These are phyloP conservation scores for Kitagawia praeruptora DNA, from an alignment of 129 eudicot genomes.

Conservation along the genomic window DNA sequence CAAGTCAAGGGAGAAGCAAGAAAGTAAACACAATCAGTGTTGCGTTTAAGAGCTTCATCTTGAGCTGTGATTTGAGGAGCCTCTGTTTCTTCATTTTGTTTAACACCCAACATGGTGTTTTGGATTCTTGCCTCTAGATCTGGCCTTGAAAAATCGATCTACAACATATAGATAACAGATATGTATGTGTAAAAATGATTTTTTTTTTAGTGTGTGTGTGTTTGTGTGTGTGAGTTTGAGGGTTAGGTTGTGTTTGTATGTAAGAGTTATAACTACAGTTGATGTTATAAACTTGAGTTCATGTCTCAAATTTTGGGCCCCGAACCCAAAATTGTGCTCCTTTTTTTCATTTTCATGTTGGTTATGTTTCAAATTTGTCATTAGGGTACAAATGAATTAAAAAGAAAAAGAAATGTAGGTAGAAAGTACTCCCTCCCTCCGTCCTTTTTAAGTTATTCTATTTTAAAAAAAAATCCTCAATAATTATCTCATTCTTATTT, in stretches of 20 bases:
- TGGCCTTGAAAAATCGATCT: neutral
- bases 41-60: conserved; percentile 70
- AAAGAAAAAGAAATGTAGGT: too few species aligned
- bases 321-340: neutral
- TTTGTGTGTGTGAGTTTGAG: neutral
- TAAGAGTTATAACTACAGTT: neutral
- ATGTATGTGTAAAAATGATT: neutral
- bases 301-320: neutral
- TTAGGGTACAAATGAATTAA: neutral
- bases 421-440: too few species aligned
- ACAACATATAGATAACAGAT: neutral
- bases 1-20: conserved; percentile 96
- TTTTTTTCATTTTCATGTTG: neutral
- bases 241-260: neutral
- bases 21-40: conserved; percentile 90
- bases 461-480: too few species aligned
- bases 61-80: conserved; percentile 24
- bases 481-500: too few species aligned
- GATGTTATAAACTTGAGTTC: neutral
- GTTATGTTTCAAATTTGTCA: too few species aligned
- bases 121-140: neutral
- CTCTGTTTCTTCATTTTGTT: conserved; percentile 14
- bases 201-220: neutral
- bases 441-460: too few species aligned
- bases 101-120: conserved; percentile 26